These are phyloP conservation scores for Hippophae tibetana DNA, from an alignment of 306 rosid genomes.

Conservation along the genomic window DNA sequence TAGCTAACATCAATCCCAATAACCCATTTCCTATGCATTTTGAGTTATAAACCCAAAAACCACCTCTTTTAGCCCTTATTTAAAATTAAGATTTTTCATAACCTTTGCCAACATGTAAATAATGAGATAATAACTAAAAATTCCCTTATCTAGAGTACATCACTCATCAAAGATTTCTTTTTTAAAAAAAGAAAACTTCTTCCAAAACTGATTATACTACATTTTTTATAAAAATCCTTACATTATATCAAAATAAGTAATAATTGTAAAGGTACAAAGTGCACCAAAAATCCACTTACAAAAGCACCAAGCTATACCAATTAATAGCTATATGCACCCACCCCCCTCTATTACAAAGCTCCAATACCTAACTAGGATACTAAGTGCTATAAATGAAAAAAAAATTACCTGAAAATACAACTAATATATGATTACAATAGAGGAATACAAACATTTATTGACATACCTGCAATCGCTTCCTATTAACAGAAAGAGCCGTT, in stretches of 20 bases:
- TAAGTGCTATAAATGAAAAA: too few species aligned
- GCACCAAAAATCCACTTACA: not conserved
- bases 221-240: too few species aligned
- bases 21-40: not conserved
- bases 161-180: not conserved
- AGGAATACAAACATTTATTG: not conserved
- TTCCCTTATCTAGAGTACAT: not conserved
- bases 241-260: too few species aligned
- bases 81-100: not conserved
- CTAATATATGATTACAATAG: not conserved
- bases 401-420: not conserved
- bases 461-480: conserved; percentile 67
- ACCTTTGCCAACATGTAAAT: not conserved
- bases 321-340: not conserved
- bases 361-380: too few species aligned
- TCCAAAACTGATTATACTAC: too few species aligned
- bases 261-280: too few species aligned
- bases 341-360: not conserved
- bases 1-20: not conserved
- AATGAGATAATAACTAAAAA: not conserved
- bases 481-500: conserved; percentile 64
- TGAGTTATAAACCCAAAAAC: not conserved
- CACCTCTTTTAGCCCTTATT: not conserved
- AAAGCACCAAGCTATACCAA: not conserved
- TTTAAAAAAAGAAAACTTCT: too few species aligned